Evolutionary conservation across 2,329 filamentous ascomycete species (phyloP), one percentile per base, ranked within the genome.

Genomic region (Albifimbria verrucaria): DNA sequence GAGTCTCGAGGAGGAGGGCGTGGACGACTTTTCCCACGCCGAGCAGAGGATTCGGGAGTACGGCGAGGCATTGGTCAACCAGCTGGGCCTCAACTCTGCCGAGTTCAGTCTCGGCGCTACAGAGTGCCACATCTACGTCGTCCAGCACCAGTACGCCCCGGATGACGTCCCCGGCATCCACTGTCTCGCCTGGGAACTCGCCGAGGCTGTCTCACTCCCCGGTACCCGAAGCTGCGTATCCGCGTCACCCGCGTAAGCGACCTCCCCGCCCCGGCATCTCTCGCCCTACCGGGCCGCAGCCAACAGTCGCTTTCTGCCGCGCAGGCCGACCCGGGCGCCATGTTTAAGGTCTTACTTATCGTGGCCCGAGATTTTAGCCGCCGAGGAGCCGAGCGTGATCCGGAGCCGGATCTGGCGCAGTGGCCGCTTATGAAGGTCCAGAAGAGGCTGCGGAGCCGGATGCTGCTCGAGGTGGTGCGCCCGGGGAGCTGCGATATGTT

Each of bases 401-500:
- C 65, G 12, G 63, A 66, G 53, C 64, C 64, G 1, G 62, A 65
- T 36, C 53, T 67, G 50, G 64, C 62, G 18, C 65, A 67, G 46
- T 67, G 52, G 55, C 62, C 60, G 24, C 57, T 66, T 49, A 66
- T 65, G 61, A 65, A 53, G 22, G 44, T 62, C 42, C 65, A 67
- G 44, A 60, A 60, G 52, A 64, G 57, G 51, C 58, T 65, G 28
- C 51, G 55, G n/a, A 58, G 61, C 46, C 53, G 61, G 39, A 49
- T 66, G 54, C 51, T 58, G 36, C 55, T 65, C 41, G 62, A 62
- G 48, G 58, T 65, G 26, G 62, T 62, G 45, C 53, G 63, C 39
- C 60, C 60, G 21, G 61, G 63, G 10, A 59, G 60, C 48, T 49
- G 59, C 12, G 60, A 65, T 42, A 61, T 66, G 50, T 39, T 67